Base-by-base conservation (phyloP, 768 basidiomycete genomes). In the Mycena albidolilacea region DNA sequence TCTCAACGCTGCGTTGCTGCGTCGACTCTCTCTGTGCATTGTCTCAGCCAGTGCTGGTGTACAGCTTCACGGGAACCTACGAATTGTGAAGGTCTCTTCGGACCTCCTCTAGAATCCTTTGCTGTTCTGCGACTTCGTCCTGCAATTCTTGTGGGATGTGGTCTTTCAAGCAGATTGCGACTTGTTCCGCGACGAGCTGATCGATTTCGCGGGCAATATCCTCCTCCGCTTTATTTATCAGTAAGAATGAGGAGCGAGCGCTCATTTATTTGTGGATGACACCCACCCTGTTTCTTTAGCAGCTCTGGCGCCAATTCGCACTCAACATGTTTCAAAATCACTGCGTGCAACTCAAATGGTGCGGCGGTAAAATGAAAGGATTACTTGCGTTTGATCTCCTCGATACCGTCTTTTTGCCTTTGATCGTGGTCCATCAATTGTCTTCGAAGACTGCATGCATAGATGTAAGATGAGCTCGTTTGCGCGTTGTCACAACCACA, bases 81-180 rank as follows among this genome's bases (percentile, higher is more conserved):
- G 89, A 89, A 76, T 92, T 91, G 75, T 90, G 87, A 11, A 91
- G 81, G 11, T 84, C 80, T 21, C 84, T 79, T 64, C 86, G 84
- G 30, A 88, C 82, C 67, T 85, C 81, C 30, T 87, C 85, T 10
- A 91, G 82, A 74, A 89, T 83, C 8, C 71, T 76, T 73, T 85
- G 85, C 69, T 87, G 85, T n/a, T 79, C 73, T 8, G 79, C 81
- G 0, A 91, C 80, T 70, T 90, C 86, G 7, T 86, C 81, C 71
- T 88, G 88, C n/a, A 89, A 79, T 8, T 85, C 80, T 54, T 84
- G 77, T 3, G 90, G 86, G 7, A 90, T 85, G 69, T 88, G 82
- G 1, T 72, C 74, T 52, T 85, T 84, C 67, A 92, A 81, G 71
- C 86, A 85, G 64, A 81, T 78, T 0, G 84, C 82, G 3, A 92